phyloP scores from a whole-genome alignment of 2,329 filamentous ascomycete species.

The Cordyceps fumosorosea region DNA sequence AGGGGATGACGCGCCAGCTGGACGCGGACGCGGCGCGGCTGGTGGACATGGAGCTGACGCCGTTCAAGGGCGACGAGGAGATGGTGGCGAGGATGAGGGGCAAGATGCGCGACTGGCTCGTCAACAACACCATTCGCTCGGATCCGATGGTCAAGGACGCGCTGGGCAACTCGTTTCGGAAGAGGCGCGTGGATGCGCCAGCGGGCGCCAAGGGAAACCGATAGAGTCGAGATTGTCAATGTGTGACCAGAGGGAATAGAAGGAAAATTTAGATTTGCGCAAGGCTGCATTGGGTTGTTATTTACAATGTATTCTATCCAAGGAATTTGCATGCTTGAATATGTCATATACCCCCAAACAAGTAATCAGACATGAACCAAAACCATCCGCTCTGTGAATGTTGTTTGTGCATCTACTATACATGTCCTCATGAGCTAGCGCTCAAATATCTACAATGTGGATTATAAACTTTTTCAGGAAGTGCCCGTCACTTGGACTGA shows the following conservation, averaged over 20 bases:
- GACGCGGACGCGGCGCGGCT: constrained; percentile 66
- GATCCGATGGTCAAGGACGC: constrained; percentile 80
- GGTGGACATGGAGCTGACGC: constrained; percentile 71
- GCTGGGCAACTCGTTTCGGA: constrained; percentile 60
- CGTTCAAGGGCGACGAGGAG: constrained; percentile 67
- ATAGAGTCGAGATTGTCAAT: constrained; percentile 20
- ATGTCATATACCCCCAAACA: neutral
- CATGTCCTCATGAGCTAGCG: neutral
- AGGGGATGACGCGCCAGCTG: constrained; percentile 49
- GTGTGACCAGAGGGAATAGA: neutral
- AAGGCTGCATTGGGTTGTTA: neutral
- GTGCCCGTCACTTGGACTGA: neutral
- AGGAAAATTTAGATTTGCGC: neutral
- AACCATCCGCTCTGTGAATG: neutral
- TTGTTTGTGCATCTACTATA: neutral
- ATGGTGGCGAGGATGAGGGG: constrained; percentile 52
- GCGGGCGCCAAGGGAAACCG: constrained; percentile 51
- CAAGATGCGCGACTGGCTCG: constrained; percentile 78
- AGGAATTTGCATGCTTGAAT: neutral
- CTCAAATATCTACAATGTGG: neutral
- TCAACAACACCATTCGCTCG: constrained; percentile 75
- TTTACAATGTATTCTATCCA: constrained; percentile 3
- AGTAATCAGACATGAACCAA: neutral
- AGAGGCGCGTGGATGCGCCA: constrained; percentile 55
- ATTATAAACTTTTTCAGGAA: neutral